A percentile compares a stretch with the other conserved stretches of the same genome.
phyloP scores from a whole-genome alignment of 768 basidiomycete species.

The Trametes sanguinea region DNA sequence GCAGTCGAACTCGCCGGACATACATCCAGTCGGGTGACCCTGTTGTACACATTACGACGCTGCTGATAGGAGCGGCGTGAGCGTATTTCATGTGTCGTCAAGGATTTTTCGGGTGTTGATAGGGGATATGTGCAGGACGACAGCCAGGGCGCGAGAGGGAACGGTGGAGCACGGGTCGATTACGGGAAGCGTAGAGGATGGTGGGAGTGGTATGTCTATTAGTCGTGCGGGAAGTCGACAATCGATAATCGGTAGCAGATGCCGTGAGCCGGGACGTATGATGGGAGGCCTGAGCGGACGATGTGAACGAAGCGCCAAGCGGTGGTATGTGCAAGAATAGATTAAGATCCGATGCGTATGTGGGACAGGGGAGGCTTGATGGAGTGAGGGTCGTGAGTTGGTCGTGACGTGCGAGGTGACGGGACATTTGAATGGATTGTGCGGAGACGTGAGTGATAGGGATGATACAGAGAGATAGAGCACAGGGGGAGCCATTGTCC shows the following conservation, averaged over 20 bases:
- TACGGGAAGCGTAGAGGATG: neutral
- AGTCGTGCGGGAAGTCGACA: conserved; percentile 6
- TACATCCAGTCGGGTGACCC: neutral
- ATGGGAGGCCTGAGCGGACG: neutral
- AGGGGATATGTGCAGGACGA: conserved; percentile 8
- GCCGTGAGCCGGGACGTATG: neutral
- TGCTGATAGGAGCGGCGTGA: neutral
- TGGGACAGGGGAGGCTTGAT: neutral
- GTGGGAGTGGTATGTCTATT: conserved; percentile 3
- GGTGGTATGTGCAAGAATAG: conserved; percentile 21
- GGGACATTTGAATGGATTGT: conserved; percentile 9
- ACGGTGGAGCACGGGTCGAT: neutral
- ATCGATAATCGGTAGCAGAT: conserved; percentile 1
- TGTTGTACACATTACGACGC: conserved; percentile 9
- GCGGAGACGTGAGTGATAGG: conserved; percentile 10
- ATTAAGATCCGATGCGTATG: conserved; percentile 16
- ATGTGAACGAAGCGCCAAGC: neutral
- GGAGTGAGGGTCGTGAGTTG: conserved; percentile 22
- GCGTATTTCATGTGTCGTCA: neutral
- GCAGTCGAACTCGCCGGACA: neutral
- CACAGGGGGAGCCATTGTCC: conserved; percentile 15
- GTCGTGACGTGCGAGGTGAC: conserved; percentile 19
- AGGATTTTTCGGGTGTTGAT: neutral
- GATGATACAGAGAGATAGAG: conserved; percentile 21
- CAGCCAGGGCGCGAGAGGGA: neutral